These are phyloP conservation scores for Fusarium equiseti DNA, from an alignment of 2,329 filamentous ascomycete species.

Conservation along the genomic window DNA sequence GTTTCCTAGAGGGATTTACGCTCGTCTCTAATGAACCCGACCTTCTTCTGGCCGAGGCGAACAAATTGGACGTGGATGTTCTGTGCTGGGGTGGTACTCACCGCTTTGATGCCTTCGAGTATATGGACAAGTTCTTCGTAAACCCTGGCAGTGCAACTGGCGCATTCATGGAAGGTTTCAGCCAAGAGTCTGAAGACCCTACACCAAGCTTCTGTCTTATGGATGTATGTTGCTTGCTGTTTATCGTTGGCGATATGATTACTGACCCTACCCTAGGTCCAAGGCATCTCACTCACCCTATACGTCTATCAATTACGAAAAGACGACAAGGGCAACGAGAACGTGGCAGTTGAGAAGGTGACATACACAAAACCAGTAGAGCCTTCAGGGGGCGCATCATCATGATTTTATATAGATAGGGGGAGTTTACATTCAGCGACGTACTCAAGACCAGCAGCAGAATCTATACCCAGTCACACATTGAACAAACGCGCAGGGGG, in stretches of 20 bases:
- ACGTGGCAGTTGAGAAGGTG: constrained; percentile 86
- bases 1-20: constrained; percentile 76
- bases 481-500: constrained; percentile 20
- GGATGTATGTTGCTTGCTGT: constrained; percentile 78
- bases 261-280: constrained; percentile 70
- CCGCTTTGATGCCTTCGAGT: constrained; percentile 77
- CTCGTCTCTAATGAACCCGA: constrained; percentile 76
- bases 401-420: constrained; percentile 37
- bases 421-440: constrained; percentile 35
- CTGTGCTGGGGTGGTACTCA: constrained; percentile 77
- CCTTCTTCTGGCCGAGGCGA: constrained; percentile 74
- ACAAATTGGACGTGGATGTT: constrained; percentile 76
- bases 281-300: constrained; percentile 94
- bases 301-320: constrained; percentile 92
- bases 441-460: constrained; percentile 40
- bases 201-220: constrained; percentile 95
- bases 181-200: constrained; percentile 74
- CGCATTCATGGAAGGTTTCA: constrained; percentile 70
- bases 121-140: constrained; percentile 80
- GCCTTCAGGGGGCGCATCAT: constrained; percentile 64
- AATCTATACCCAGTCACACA: constrained; percentile 47
- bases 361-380: constrained; percentile 84
- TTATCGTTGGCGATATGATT: neutral
- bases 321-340: constrained; percentile 80
- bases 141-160: constrained; percentile 76